These are phyloP conservation scores for Backusella psychrophila DNA, from an alignment of 192 early-diverging fungal species.

Conservation along the genomic window DNA sequence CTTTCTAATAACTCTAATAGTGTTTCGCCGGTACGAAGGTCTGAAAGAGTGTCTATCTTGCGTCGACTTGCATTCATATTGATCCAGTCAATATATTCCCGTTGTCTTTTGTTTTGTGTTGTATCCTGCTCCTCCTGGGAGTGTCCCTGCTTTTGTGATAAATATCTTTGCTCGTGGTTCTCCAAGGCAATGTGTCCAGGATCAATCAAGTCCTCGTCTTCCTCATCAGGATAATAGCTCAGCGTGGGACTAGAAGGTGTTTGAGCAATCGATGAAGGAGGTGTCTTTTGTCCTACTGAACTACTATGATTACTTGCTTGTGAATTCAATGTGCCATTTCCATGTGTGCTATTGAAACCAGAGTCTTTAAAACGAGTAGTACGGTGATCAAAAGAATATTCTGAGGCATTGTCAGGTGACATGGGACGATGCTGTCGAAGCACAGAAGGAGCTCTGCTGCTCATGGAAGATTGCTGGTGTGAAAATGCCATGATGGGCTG, in stretches of 20 bases:
- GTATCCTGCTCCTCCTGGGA: neutral
- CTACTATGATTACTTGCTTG: neutral
- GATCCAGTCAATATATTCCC: constrained; percentile 47
- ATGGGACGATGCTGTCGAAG: neutral
- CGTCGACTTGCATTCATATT: constrained; percentile 28
- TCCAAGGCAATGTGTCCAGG: constrained; percentile 3
- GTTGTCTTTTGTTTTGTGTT: neutral
- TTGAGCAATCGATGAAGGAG: neutral
- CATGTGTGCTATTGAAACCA: constrained; percentile 9
- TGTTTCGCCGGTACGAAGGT: constrained; percentile 44
- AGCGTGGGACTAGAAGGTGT: neutral
- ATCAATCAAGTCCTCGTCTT: constrained; percentile 34
- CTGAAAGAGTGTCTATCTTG: constrained; percentile 34
- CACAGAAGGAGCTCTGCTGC: constrained; percentile 26
- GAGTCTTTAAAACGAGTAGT: constrained; percentile 8
- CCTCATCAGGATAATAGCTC: constrained; percentile 18
- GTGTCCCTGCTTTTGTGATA: neutral
- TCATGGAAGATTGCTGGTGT: constrained; percentile 49
- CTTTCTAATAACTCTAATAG: constrained; percentile 46
- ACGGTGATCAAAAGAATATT: neutral
- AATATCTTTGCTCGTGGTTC: neutral
- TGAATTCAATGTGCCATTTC: neutral
- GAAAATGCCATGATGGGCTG: constrained; percentile 38
- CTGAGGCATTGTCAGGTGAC: neutral
- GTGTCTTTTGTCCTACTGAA: neutral